Base-by-base conservation (phyloP, 2,329 filamentous ascomycete species). In the Exophiala sp. region DNA sequence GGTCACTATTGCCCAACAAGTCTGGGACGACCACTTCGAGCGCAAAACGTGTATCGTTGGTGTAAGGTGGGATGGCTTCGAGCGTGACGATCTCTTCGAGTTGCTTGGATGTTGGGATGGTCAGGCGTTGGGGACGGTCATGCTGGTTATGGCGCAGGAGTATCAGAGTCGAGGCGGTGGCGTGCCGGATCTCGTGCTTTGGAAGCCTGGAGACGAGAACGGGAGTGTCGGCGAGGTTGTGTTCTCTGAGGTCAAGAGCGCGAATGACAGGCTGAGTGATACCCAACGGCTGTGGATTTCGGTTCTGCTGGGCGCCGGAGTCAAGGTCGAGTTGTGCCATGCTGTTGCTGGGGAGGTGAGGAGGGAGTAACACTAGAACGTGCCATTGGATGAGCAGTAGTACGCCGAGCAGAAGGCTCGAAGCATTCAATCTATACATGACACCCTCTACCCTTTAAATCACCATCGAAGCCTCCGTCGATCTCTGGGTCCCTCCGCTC, bases 241-340 rank as follows among this genome's bases (percentile, higher is more conserved):
- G 79, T 92, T 94, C 69, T 80, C 80, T 3, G 86, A 89, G 70
- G 87, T 91, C 53, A 91, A 91, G 75, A 89, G 85, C 62, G 86
- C 85, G 68, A 96, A 96, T 71, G 94, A 99, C 77, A 84, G 91
- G 36, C 75, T 99, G 65, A 97, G 92, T 71, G 94, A 99, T 75
- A 95, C 91, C 14, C 94, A 99, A 74, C 78, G 94, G 63, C 79
- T 99, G 62, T 99, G 94, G 94, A 96, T 97, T 65, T 89, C 97
- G 76, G 90, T 96, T 6, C 78, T 99, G 49, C 87, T 85, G 6
- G 86, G 87, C 1, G 91, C 91, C 1, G 92, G 94, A 2, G 81
- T 97, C 36, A 82, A 80, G 62, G 92, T 97, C 24, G 91, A 95
- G 64, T 76, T 97, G 60, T 95, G 82, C 62, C 79, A 83, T 70